A percentile compares a stretch with the other conserved stretches of the same genome.
Conservation (phyloP, 2,329 filamentous ascomycete genomes). For the Cyphellophora attinorum region DNA sequence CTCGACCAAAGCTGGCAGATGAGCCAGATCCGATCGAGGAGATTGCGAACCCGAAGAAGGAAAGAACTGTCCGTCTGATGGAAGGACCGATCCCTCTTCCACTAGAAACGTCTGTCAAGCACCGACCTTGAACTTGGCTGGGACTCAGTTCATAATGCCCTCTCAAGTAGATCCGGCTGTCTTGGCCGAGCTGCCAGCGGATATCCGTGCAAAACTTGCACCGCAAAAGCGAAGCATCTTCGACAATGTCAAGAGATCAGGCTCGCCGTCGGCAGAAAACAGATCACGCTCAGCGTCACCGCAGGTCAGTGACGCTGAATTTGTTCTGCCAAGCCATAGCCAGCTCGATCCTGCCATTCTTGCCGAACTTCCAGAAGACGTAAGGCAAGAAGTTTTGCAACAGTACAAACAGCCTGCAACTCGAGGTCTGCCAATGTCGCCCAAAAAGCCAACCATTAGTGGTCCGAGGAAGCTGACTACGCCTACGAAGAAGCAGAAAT, state of each 20-base stretch:
- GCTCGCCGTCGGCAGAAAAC: slow-evolving; percentile 3
- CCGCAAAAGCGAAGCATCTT: slow-evolving; percentile 38
- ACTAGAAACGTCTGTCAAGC: no score
- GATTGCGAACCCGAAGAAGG: slow-evolving; percentile 32
- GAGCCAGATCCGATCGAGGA: slow-evolving; percentile 43
- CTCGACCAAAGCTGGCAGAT: slow-evolving; percentile 18
- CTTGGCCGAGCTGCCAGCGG: slow-evolving; percentile 69
- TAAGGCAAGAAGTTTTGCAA: slow-evolving; percentile 72
- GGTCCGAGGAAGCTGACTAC: no score
- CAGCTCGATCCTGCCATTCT: slow-evolving; percentile 82
- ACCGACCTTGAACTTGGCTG: slow-evolving; percentile 68
- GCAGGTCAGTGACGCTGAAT: slow-evolving; percentile 23
- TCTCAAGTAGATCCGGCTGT: slow-evolving; percentile 70
- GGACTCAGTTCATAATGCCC: slow-evolving; percentile 89
- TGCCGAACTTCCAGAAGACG: slow-evolving; percentile 70
- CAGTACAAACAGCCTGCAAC: slow-evolving; percentile 50
- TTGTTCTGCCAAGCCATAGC: slow-evolving; percentile 50
- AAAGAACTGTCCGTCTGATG: slow-evolving; percentile 12
- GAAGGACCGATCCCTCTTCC: no score
- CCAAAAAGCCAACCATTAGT: slow-evolving; percentile 25
- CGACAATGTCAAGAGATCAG: slow-evolving; percentile 7
- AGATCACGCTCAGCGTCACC: slow-evolving; percentile 27
- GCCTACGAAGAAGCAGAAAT: slow-evolving; percentile 56
- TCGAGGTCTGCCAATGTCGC: slow-evolving; percentile 36
- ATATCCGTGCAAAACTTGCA: slow-evolving; percentile 70